These are phyloP conservation scores for Aspergillus tubingensis DNA, from an alignment of 2,329 filamentous ascomycete species.

Conservation along the genomic window DNA sequence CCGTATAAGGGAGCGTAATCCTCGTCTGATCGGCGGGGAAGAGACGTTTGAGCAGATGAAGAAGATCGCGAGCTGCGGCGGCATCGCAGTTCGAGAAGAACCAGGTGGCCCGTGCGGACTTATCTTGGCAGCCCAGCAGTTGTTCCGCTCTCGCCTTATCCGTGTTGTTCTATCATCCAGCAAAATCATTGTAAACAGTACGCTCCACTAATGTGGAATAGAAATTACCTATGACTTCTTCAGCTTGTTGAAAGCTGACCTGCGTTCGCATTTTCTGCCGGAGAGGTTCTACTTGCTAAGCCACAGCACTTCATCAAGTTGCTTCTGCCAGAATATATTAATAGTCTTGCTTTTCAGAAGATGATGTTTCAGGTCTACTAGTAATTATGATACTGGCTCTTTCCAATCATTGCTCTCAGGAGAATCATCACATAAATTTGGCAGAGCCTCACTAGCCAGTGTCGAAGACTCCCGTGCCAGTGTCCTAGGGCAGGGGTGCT, in stretches of 20 bases:
- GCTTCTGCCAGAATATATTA: too few relatives aligned
- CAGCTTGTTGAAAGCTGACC: too few relatives aligned
- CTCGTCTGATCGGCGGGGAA: not conserved
- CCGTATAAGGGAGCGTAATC: not conserved
- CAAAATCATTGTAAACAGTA: not conserved
- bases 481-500: too few relatives aligned
- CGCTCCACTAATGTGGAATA: not conserved
- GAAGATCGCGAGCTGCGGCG: conserved; percentile 13
- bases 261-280: too few relatives aligned
- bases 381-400: too few relatives aligned
- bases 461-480: too few relatives aligned
- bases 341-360: too few relatives aligned
- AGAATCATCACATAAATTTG: too few relatives aligned
- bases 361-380: too few relatives aligned
- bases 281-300: not conserved
- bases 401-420: too few relatives aligned
- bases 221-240: too few relatives aligned
- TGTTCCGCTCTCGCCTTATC: not conserved
- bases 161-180: not conserved
- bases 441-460: too few relatives aligned
- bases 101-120: conserved; percentile 19
- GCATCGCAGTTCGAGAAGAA: conserved; percentile 16
- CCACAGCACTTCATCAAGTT: not conserved
- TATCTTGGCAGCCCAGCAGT: conserved; percentile 7
- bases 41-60: not conserved